phyloP scores from a whole-genome alignment of 1,139 yeast genomes.

The Kluyveromyces marxianus region DNA sequence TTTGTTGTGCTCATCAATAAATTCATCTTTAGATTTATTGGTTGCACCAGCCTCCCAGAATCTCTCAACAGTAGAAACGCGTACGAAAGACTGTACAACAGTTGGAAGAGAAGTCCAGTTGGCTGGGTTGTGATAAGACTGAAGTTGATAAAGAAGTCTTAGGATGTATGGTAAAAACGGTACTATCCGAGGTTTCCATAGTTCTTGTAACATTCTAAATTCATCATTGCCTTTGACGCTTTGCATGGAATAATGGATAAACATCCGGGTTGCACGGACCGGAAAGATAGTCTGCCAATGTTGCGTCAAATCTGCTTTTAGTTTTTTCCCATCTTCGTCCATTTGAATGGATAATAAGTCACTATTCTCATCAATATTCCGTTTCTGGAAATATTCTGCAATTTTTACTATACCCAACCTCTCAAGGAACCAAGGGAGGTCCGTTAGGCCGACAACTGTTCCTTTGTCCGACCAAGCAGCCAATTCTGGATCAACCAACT shows the following conservation, averaged over 20 bases:
- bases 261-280: constrained; percentile 88
- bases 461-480: constrained; percentile 89
- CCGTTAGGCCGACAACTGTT: constrained; percentile 81
- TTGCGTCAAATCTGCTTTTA: constrained; percentile 72
- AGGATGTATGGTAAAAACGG: constrained; percentile 88
- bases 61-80: constrained; percentile 81
- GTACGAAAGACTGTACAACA: constrained; percentile 85
- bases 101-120: constrained; percentile 85
- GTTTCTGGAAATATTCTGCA: constrained; percentile 77
- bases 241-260: constrained; percentile 91
- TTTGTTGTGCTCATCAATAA: constrained; percentile 87
- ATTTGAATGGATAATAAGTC: constrained; percentile 69
- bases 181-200: constrained; percentile 92
- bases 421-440: constrained; percentile 97
- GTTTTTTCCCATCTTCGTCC: constrained; percentile 81
- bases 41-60: constrained; percentile 99
- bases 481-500: constrained; percentile 87
- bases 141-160: constrained; percentile 80
- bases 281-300: constrained; percentile 96
- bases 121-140: constrained; percentile 87
- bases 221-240: constrained; percentile 74
- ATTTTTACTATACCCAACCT: constrained; percentile 89
- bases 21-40: constrained; percentile 87
- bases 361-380: constrained; percentile 74
- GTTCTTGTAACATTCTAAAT: constrained; percentile 57